These are phyloP conservation scores for Cercospora sojina DNA, from an alignment of 2,329 filamentous ascomycete species.

Conservation along the genomic window DNA sequence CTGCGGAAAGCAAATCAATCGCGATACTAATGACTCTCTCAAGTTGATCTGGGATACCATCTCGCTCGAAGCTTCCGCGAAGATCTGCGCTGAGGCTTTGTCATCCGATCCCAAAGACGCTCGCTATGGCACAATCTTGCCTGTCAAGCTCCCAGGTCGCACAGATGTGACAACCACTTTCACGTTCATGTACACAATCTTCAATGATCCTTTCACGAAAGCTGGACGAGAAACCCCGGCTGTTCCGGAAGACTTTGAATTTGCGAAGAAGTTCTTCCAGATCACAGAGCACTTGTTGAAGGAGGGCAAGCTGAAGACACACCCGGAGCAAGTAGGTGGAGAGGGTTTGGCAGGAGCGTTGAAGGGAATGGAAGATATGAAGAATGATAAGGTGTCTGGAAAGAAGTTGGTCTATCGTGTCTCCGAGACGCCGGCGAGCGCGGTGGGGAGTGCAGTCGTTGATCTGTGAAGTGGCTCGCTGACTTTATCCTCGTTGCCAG, in stretches of 20 bases:
- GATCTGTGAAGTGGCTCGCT: slow-evolving; percentile 24
- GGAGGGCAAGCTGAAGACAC: slow-evolving; percentile 47
- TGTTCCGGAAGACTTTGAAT: slow-evolving; percentile 43
- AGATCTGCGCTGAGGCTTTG: slow-evolving; percentile 31
- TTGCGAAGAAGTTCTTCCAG: slow-evolving; percentile 44
- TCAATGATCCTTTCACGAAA: slow-evolving; percentile 29
- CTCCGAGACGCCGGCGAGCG: slow-evolving; percentile 27
- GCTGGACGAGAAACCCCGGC: slow-evolving; percentile 26
- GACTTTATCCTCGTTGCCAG: neutral
- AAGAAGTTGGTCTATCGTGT: slow-evolving; percentile 50
- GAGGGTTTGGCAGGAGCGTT: slow-evolving; percentile 48
- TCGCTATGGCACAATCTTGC: slow-evolving; percentile 29
- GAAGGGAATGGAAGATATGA: slow-evolving; percentile 47
- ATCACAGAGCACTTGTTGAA: slow-evolving; percentile 44
- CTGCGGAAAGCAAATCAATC: slow-evolving; percentile 46
- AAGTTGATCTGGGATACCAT: slow-evolving; percentile 32
- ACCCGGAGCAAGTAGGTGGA: slow-evolving; percentile 43
- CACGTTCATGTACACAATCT: slow-evolving; percentile 35
- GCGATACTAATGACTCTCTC: slow-evolving; percentile 29
- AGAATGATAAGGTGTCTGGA: slow-evolving; percentile 47
- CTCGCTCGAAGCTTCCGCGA: slow-evolving; percentile 23
- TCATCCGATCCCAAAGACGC: slow-evolving; percentile 25
- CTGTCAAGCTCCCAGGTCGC: slow-evolving; percentile 26
- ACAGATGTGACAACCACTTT: slow-evolving; percentile 24
- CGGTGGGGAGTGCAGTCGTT: slow-evolving; percentile 22